Evolutionary conservation across 306 rosid species (phyloP).

Genomic region (Styphnolobium japonicum): DNA sequence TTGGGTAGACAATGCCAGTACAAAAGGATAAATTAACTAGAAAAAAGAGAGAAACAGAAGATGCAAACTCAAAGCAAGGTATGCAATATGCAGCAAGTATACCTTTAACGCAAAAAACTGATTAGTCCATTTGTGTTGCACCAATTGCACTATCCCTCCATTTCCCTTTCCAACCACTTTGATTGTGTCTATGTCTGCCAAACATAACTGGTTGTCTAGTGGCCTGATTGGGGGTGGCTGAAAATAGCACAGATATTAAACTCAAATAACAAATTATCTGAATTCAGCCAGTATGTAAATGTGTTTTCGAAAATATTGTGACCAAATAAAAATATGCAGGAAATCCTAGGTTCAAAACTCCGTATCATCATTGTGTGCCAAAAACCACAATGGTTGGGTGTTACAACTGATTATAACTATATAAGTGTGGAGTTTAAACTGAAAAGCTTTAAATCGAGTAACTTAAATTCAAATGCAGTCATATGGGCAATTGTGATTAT

Average conservation of each 20-base stretch:
- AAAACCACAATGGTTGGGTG: background rate
- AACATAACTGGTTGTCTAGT: slow-evolving; percentile 63
- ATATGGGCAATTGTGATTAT: background rate
- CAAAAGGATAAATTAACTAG: background rate
- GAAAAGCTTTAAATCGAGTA: background rate
- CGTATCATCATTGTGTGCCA: background rate
- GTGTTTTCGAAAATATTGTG: background rate
- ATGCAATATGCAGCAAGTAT: slow-evolving; percentile 18
- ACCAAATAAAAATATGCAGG: background rate
- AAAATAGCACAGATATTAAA: slow-evolving; percentile 30
- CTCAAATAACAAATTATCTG: slow-evolving; percentile 19
- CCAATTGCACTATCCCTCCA: slow-evolving; percentile 96
- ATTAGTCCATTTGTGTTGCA: slow-evolving; percentile 96
- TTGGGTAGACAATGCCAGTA: background rate
- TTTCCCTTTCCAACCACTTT: slow-evolving; percentile 95
- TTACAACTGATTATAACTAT: background rate
- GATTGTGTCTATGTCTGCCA: slow-evolving; percentile 72
- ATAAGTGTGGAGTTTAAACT: background rate
- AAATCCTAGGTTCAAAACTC: background rate
- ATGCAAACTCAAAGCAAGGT: background rate
- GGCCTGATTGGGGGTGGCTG: slow-evolving; percentile 90
- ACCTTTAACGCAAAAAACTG: slow-evolving; percentile 98
- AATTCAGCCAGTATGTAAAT: background rate
- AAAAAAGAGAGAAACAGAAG: background rate
- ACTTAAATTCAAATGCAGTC: background rate